These are phyloP conservation scores for Podospora sp. DNA, from an alignment of 495 filamentous ascomycete species.

Conservation along the genomic window DNA sequence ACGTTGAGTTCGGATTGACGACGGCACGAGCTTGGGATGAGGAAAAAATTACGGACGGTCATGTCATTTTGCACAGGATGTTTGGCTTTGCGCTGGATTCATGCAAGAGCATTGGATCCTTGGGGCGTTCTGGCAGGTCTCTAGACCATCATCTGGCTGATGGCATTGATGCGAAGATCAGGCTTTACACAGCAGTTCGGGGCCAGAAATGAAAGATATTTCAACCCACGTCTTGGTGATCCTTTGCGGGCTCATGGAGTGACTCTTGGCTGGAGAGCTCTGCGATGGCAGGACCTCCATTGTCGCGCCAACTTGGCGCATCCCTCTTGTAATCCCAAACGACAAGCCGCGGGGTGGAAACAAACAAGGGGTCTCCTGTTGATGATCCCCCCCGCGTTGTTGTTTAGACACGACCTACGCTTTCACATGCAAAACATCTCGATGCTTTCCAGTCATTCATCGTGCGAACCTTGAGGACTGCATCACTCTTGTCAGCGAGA, in stretches of 20 bases:
- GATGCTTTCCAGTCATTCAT: no score
- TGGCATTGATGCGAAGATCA: not conserved
- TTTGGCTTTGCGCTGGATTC: slow-evolving; percentile 1
- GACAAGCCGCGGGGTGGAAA: no score
- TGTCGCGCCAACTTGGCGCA: not conserved
- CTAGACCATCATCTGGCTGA: not conserved
- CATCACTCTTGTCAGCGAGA: no score
- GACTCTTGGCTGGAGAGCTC: not conserved
- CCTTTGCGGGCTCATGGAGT: not conserved
- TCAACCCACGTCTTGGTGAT: not conserved
- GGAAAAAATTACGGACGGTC: slow-evolving; percentile 2
- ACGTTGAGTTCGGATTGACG: slow-evolving; percentile 7
- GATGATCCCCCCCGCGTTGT: no score
- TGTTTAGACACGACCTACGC: no score
- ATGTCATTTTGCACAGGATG: slow-evolving; percentile 10
- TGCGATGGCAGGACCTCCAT: not conserved
- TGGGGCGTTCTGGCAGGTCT: slow-evolving; percentile 2
- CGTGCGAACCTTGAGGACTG: no score
- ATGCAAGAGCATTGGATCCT: slow-evolving; percentile 3
- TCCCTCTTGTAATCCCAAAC: no score
- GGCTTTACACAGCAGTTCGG: not conserved
- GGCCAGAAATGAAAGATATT: not conserved
- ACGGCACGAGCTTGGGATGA: slow-evolving; percentile 7
- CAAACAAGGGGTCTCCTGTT: no score
- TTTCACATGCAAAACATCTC: no score